Conservation (phyloP, 2,329 filamentous ascomycete genomes). For the Trichoderma semiorbis region DNA sequence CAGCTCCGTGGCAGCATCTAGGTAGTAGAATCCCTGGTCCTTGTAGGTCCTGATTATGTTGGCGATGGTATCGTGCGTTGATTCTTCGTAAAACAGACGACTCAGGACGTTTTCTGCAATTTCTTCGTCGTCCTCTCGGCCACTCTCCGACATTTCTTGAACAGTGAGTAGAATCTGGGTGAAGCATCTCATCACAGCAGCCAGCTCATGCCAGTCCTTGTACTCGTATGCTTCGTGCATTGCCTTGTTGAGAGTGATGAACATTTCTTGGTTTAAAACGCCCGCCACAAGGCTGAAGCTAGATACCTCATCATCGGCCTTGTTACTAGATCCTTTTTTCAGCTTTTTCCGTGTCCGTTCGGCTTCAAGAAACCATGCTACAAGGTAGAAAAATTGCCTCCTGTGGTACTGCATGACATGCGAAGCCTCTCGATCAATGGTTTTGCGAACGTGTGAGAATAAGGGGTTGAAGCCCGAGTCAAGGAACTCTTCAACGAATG, state of each 20-base stretch:
- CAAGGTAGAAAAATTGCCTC: constrained; percentile 86
- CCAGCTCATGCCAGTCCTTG: constrained; percentile 83
- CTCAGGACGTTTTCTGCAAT: constrained; percentile 97
- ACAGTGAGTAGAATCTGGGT: constrained; percentile 91
- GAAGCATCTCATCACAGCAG: constrained; percentile 87
- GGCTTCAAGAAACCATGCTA: constrained; percentile 88
- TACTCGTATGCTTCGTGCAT: constrained; percentile 77
- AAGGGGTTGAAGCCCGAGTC: constrained; percentile 94
- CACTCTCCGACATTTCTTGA: constrained; percentile 83
- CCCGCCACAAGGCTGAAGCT: constrained; percentile 84
- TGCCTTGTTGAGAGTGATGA: constrained; percentile 78
- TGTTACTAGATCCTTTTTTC: constrained; percentile 50
- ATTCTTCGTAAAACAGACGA: constrained; percentile 97
- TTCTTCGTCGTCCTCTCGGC: constrained; percentile 88
- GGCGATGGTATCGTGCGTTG: constrained; percentile 83
- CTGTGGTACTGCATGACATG: constrained; percentile 74
- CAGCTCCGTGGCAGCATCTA: constrained; percentile 88
- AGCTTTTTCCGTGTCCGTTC: constrained; percentile 68
- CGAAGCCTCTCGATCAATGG: constrained; percentile 84
- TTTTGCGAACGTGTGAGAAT: constrained; percentile 80
- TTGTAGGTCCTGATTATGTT: constrained; percentile 82
- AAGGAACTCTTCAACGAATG: constrained; percentile 88
- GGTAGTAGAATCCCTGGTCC: constrained; percentile 87
- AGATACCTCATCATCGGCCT: constrained; percentile 54
- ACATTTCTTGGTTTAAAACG: constrained; percentile 92